These are phyloP conservation scores for Ceratocystiopsis brevicomis DNA, from an alignment of 2,329 filamentous ascomycete genomes.

Conservation along the genomic window DNA sequence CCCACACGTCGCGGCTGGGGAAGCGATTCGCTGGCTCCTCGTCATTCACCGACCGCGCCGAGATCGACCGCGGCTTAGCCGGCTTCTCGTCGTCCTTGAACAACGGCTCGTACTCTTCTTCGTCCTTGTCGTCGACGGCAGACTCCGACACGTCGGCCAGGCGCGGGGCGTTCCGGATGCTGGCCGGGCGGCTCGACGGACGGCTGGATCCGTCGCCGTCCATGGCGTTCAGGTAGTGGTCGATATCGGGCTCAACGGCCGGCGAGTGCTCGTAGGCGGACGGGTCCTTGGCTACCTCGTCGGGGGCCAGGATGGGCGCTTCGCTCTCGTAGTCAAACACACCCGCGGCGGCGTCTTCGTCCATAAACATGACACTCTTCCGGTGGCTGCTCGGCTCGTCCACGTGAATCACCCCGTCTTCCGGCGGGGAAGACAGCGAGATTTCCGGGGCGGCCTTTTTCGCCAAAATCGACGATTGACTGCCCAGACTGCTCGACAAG, in stretches of 20 bases:
- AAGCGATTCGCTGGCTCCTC: conserved; percentile 49
- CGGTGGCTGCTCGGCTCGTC: conserved; percentile 39
- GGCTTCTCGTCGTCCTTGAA: conserved; percentile 55
- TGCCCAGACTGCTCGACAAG: conserved; percentile 5
- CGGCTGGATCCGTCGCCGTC: conserved; percentile 23
- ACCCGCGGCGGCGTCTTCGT: conserved; percentile 20
- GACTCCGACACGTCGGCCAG: conserved; percentile 28
- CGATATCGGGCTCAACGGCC: conserved; percentile 58
- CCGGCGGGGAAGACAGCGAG: conserved; percentile 14
- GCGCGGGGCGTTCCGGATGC: conserved; percentile 30
- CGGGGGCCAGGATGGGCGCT: conserved; percentile 70
- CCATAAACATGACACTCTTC: conserved; percentile 22
- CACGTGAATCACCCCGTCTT: conserved; percentile 52
- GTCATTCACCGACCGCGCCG: conserved; percentile 24
- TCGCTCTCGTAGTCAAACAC: conserved; percentile 37
- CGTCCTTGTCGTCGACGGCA: conserved; percentile 60
- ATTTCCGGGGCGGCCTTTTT: conserved; percentile 9
- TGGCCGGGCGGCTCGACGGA: conserved; percentile 39
- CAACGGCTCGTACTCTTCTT: conserved; percentile 85
- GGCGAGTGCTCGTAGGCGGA: conserved; percentile 52
- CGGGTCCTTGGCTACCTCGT: conserved; percentile 64
- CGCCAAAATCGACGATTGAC: conserved; percentile 3
- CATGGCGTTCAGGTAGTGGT: conserved; percentile 40
- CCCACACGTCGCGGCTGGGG: conserved; percentile 92
- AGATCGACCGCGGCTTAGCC: conserved; percentile 15